phyloP scores from a whole-genome alignment of 2,329 filamentous ascomycete genomes.

The Calonectria pseudoreteaudii region DNA sequence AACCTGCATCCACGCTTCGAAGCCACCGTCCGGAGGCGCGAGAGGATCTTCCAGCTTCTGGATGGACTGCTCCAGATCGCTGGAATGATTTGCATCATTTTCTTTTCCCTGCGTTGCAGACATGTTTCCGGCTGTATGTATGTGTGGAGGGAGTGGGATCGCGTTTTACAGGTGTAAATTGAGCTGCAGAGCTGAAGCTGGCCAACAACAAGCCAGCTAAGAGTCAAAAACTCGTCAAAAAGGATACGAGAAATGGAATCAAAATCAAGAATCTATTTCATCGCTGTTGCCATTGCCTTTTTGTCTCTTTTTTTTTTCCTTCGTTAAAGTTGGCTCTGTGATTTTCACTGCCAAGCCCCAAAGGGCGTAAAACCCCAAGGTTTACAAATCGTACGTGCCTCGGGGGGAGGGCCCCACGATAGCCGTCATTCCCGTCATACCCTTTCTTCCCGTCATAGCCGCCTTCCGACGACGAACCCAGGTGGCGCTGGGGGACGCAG shows the following conservation, averaged over 20 bases:
- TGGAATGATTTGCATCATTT: slow-evolving; percentile 2
- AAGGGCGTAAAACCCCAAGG: neutral
- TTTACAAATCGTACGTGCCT: neutral
- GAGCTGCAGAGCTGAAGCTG: neutral
- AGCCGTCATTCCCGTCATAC: slow-evolving; percentile 30
- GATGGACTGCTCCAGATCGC: slow-evolving; percentile 19
- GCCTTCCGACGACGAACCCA: neutral
- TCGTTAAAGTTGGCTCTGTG: neutral
- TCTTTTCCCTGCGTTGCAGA: neutral
- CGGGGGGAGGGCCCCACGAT: neutral
- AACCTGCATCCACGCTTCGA: slow-evolving; percentile 47
- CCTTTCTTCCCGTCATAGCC: slow-evolving; percentile 24
- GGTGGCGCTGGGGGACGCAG: neutral
- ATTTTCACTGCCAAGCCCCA: neutral
- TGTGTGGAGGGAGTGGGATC: neutral
- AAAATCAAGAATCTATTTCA: neutral
- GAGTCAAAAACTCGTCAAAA: neutral
- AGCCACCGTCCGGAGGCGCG: slow-evolving; percentile 33
- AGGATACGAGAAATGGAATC: neutral
- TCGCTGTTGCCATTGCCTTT: neutral
- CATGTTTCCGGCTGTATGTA: slow-evolving; percentile 16
- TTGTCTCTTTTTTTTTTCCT: no score
- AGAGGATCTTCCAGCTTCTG: neutral
- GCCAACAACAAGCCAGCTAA: neutral
- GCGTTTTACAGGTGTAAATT: neutral